Percentiles rank a stretch among this genome's conserved stretches.
Conservation (phyloP, 164 flowering plant species). For the Umbilicus rupestris region DNA sequence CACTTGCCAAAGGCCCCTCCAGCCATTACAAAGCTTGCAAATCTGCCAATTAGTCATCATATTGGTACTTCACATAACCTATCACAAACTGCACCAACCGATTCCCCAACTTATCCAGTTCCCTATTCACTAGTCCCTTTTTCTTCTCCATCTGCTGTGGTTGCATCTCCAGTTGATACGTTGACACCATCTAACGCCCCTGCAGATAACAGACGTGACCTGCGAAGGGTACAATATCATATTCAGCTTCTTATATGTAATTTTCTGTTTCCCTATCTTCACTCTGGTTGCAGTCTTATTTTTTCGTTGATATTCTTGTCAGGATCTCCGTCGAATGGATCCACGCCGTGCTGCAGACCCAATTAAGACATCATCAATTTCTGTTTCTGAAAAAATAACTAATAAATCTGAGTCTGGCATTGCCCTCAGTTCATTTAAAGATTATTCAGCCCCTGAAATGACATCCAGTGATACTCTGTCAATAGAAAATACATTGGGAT, state of each 20-base stretch:
- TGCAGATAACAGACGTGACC: constrained; percentile 75
- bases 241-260: not conserved
- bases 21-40: constrained; percentile 43
- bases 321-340: constrained; percentile 98
- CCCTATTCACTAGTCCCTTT: constrained; percentile 27
- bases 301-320: constrained; percentile 8
- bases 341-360: constrained; percentile 58
- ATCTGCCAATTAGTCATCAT: constrained; percentile 24
- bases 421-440: constrained; percentile 22
- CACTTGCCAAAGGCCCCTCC: constrained; percentile 66
- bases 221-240: constrained; percentile 59
- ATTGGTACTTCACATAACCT: constrained; percentile 20
- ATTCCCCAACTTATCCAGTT: constrained; percentile 24
- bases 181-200: constrained; percentile 22
- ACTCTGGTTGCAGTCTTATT: not conserved
- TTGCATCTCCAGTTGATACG: constrained; percentile 30
- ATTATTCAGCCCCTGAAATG: constrained; percentile 19
- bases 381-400: constrained; percentile 35
- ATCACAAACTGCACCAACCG: constrained; percentile 25
- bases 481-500: constrained; percentile 15
- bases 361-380: constrained; percentile 23
- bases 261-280: not conserved
- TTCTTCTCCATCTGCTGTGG: constrained; percentile 21
- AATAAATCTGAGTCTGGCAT: constrained; percentile 32
- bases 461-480: constrained; percentile 23